A percentile compares a stretch with the other conserved stretches of the same genome.
Evolutionary conservation across 352 stramenopile species (phyloP).

Genomic region (Pythium vanterpoolii): DNA sequence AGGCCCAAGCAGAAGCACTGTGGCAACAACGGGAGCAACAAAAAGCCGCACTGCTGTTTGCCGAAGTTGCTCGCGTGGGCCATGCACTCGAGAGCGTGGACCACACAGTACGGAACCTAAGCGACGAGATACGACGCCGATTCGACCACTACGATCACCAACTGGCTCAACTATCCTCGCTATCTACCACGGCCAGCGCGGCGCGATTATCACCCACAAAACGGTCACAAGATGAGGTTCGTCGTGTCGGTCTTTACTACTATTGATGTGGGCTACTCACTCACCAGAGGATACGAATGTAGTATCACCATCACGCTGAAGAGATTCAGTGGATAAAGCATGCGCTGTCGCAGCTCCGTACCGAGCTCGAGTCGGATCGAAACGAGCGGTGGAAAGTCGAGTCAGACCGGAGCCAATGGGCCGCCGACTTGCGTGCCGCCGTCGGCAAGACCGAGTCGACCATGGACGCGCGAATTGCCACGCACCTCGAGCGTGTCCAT

Average conservation of each 20-base stretch:
- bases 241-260: not conserved
- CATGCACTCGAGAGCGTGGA: conserved; percentile 47
- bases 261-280: not conserved
- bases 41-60: conserved; percentile 66
- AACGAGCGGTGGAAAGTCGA: conserved; percentile 45
- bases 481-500: conserved; percentile 43
- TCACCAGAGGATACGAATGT: too few species aligned
- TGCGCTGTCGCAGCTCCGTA: conserved; percentile 39
- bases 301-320: conserved; percentile 33
- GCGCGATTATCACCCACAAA: conserved; percentile 7
- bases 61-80: conserved; percentile 50
- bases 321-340: conserved; percentile 40
- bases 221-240: conserved; percentile 9
- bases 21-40: conserved; percentile 64
- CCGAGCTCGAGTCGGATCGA: conserved; percentile 54
- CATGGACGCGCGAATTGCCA: conserved; percentile 38
- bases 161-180: conserved; percentile 2
- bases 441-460: conserved; percentile 36
- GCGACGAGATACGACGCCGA: conserved; percentile 34
- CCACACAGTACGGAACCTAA: conserved; percentile 22
- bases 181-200: conserved; percentile 7
- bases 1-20: conserved; percentile 48
- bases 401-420: conserved; percentile 30
- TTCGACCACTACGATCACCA: conserved; percentile 48
- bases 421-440: conserved; percentile 25